phyloP scores from a whole-genome alignment of 345 rosid genomes.

The Lepidium africanum region DNA sequence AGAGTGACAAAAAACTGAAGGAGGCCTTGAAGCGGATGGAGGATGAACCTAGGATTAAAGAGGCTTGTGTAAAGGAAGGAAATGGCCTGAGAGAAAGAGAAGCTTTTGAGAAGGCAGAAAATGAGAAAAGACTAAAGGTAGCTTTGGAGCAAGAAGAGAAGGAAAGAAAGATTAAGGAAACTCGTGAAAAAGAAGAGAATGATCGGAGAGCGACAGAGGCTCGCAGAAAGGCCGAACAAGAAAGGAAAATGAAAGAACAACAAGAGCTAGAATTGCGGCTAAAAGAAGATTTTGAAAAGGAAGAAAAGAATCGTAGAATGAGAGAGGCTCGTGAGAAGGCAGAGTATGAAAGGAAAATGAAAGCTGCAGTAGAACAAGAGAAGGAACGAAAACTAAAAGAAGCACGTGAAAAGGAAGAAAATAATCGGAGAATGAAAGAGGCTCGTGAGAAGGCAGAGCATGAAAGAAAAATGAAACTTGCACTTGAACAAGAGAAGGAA shows the following conservation, averaged over 20 bases:
- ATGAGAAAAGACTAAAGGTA: conserved; percentile 25
- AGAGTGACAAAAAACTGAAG: conserved; percentile 15
- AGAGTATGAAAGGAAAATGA: conserved; percentile 34
- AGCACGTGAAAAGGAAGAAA: conserved; percentile 29
- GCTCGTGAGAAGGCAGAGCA: conserved; percentile 30
- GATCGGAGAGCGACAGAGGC: conserved; percentile 32
- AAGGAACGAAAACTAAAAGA: conserved; percentile 28
- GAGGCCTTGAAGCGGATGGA: conserved; percentile 29
- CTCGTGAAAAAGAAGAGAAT: conserved; percentile 28
- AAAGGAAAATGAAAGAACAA: conserved; percentile 32
- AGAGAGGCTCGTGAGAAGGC: conserved; percentile 32
- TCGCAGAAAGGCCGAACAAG: conserved; percentile 25
- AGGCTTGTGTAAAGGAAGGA: conserved; percentile 18
- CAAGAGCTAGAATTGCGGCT: conserved; percentile 28
- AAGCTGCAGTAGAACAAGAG: conserved; percentile 27
- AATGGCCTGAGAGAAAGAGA: conserved; percentile 26
- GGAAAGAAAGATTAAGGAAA: conserved; percentile 17
- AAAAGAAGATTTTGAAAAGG: conserved; percentile 31
- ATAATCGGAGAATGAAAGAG: conserved; percentile 38
- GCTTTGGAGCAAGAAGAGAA: conserved; percentile 30
- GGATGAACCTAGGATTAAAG: conserved; percentile 25
- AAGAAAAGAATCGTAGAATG: conserved; percentile 37
- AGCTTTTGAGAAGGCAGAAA: conserved; percentile 26
- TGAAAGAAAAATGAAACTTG: conserved; percentile 30
- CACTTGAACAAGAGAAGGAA: conserved; percentile 30